Percentiles rank a stretch among this genome's conserved stretches.
Conservation (phyloP, 2,329 filamentous ascomycete species). For the Paradendryphiella salina region DNA sequence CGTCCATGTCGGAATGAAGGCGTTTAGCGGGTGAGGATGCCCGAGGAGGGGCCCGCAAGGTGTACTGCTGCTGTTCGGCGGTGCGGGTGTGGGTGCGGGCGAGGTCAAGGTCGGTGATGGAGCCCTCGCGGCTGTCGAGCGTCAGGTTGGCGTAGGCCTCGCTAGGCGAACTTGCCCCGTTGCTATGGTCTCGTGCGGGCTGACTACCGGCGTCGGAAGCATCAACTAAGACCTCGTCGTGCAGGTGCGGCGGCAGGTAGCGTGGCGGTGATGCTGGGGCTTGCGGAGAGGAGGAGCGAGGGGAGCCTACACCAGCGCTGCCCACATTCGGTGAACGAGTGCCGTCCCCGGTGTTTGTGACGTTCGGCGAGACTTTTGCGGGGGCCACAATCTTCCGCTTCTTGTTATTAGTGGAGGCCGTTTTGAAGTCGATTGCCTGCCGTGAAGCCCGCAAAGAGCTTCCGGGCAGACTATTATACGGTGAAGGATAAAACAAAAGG, state of each 20-base stretch:
- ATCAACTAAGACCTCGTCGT: conserved; percentile 53
- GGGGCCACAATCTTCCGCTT: conserved; percentile 52
- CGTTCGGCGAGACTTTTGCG: conserved; percentile 21
- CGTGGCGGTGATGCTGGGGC: conserved; percentile 49
- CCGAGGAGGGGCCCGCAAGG: conserved; percentile 39
- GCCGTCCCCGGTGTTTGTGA: conserved; percentile 12
- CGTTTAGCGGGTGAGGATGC: conserved; percentile 61
- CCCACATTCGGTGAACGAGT: conserved; percentile 41
- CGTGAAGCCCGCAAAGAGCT: conserved; percentile 46
- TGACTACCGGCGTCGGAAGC: conserved; percentile 31
- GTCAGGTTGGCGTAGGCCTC: conserved; percentile 58
- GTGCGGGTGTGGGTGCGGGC: conserved; percentile 25
- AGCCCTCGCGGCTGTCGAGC: conserved; percentile 50
- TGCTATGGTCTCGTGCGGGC: conserved; percentile 41
- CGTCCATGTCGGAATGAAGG: conserved; percentile 59
- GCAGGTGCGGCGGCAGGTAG: conserved; percentile 61
- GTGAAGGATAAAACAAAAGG: conserved; percentile 9
- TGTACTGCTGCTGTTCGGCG: conserved; percentile 18
- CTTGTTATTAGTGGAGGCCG: conserved; percentile 52
- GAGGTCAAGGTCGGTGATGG: conserved; percentile 34
- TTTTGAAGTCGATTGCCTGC: conserved; percentile 46
- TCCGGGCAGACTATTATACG: conserved; percentile 35
- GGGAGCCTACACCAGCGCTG: conserved; percentile 34
- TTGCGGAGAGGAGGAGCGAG: conserved; percentile 46
- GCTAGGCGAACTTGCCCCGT: conserved; percentile 53